These are phyloP conservation scores for Raphanus hybrid DNA, from an alignment of 441 rosid species.

Conservation along the genomic window DNA sequence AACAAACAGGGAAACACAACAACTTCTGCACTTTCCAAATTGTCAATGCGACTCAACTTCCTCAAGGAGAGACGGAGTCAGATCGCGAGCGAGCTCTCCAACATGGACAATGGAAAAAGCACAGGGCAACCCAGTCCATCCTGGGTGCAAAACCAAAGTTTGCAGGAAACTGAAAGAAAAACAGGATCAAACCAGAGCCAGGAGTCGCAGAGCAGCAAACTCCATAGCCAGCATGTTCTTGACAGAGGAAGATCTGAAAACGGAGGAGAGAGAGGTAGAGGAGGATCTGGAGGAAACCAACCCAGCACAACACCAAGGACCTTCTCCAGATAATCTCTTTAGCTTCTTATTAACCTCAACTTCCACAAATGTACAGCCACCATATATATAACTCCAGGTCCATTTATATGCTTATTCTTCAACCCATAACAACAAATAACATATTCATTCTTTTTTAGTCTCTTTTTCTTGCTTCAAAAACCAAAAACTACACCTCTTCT, in stretches of 20 bases:
- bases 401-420: conserved; percentile 18
- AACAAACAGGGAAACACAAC: conserved; percentile 59
- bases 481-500: neutral
- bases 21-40: conserved; percentile 70
- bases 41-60: conserved; percentile 79
- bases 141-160: conserved; percentile 40
- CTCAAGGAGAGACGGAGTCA: conserved; percentile 84
- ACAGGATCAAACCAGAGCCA: conserved; percentile 26
- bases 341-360: conserved; percentile 20
- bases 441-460: conserved; percentile 36
- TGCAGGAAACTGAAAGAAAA: conserved; percentile 42
- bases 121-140: conserved; percentile 42
- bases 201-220: conserved; percentile 35
- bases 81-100: conserved; percentile 67
- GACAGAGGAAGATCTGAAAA: conserved; percentile 56
- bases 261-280: conserved; percentile 47
- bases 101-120: conserved; percentile 56
- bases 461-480: neutral
- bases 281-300: conserved; percentile 47
- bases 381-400: conserved; percentile 17
- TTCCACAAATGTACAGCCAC: conserved; percentile 29
- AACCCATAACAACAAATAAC: conserved; percentile 27
- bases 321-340: conserved; percentile 43
- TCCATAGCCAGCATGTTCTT: conserved; percentile 33
- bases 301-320: conserved; percentile 46